Evolutionary conservation across 305 asterid genomes (phyloP).

Genomic region (Fraxinus nigra): DNA sequence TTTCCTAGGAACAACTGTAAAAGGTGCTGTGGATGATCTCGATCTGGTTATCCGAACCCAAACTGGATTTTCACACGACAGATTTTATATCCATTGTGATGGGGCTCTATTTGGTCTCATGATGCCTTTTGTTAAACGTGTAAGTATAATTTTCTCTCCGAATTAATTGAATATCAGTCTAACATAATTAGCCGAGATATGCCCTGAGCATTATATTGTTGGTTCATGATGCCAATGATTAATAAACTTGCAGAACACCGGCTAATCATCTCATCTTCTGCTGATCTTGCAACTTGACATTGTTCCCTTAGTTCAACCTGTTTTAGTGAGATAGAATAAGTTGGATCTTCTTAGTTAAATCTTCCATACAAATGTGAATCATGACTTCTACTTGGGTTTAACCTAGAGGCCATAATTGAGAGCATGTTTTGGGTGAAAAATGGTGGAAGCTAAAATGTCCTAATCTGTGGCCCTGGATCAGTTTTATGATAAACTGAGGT

Average conservation of each 20-base stretch:
- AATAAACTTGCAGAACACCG: background rate
- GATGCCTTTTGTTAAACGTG: constrained; percentile 92
- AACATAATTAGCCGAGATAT: background rate
- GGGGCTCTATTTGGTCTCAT: constrained; percentile 91
- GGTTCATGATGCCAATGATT: background rate
- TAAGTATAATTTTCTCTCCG: constrained; percentile 14
- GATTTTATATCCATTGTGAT: constrained; percentile 87
- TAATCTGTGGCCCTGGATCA: background rate
- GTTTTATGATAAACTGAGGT: background rate
- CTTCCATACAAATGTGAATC: background rate
- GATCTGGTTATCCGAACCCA: constrained; percentile 80
- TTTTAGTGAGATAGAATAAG: background rate
- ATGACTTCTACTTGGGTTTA: background rate
- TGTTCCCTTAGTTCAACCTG: background rate
- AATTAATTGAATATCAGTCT: background rate
- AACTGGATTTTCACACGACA: constrained; percentile 61
- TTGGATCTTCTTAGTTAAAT: background rate
- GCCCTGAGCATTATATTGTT: background rate
- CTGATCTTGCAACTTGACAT: background rate
- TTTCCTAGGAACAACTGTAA: constrained; percentile 86
- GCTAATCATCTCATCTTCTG: background rate
- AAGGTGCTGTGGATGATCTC: constrained; percentile 94
- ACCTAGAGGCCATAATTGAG: background rate
- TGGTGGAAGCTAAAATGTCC: background rate
- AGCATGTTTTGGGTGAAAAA: background rate